Evolutionary conservation across 108 stramenopile genomes (phyloP).

Genomic region (Stephanodiscus minutulus): DNA sequence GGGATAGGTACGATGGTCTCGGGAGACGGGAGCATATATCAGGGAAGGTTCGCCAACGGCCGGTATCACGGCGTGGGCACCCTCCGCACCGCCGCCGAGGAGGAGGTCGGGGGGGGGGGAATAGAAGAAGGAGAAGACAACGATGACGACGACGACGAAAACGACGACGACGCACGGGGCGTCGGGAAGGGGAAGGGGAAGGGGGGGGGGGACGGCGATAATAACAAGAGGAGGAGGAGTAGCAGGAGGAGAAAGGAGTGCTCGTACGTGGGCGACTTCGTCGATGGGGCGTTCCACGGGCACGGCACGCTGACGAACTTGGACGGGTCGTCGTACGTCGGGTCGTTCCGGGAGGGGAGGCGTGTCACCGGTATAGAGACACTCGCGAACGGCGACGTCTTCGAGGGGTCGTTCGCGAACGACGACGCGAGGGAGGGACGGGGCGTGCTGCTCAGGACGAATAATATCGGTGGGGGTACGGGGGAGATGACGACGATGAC

Average conservation of each 20-base stretch:
- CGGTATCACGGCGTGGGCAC: conserved; percentile 34
- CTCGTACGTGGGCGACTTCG: conserved; percentile 37
- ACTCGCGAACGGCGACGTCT: conserved; percentile 36
- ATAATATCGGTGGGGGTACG: not conserved
- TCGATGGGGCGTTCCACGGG: conserved; percentile 36
- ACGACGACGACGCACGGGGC: not conserved
- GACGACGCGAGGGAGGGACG: conserved; percentile 33
- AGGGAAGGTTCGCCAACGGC: conserved; percentile 32
- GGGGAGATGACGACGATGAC: conserved; percentile 1
- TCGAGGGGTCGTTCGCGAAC: conserved; percentile 37
- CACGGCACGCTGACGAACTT: conserved; percentile 28
- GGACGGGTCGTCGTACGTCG: conserved; percentile 26
- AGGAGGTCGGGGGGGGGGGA: conserved; percentile 2
- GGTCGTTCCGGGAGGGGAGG: conserved; percentile 26
- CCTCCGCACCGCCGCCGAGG: conserved; percentile 9
- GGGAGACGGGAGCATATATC: conserved; percentile 37
- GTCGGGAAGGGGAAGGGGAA: too few relatives aligned
- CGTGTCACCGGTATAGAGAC: conserved; percentile 28
- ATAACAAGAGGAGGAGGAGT: too few relatives aligned
- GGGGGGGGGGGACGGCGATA: too few relatives aligned
- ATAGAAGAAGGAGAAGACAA: too few relatives aligned
- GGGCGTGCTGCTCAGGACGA: conserved; percentile 27
- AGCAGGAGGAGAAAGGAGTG: conserved; percentile 13
- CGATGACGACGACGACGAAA: not conserved
- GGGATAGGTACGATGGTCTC: conserved; percentile 39